Conservation (phyloP, 169 alveolate genomes). For the Plasmodium yoelii region DNA sequence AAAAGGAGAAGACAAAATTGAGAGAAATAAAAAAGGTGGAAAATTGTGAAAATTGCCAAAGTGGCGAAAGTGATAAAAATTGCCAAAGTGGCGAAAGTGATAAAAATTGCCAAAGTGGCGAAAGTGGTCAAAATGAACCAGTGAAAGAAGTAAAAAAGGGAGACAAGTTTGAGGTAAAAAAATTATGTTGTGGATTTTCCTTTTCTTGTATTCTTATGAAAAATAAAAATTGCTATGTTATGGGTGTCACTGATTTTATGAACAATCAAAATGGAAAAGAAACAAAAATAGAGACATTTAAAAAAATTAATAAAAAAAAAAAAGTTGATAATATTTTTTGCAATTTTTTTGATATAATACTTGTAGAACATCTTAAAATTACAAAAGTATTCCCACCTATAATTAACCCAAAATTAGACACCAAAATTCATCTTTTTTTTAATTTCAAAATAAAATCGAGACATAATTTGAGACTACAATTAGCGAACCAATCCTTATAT, state of each 20-base stretch:
- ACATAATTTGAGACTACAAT: not conserved
- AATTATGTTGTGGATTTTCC: constrained; percentile 72
- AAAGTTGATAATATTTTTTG: constrained; percentile 45
- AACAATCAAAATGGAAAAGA: not conserved
- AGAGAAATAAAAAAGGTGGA: not conserved
- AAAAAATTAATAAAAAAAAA: constrained; percentile 49
- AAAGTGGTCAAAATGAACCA: too few relatives aligned
- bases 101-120: too few relatives aligned
- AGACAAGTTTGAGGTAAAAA: constrained; percentile 16
- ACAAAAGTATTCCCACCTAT: constrained; percentile 23
- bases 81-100: too few relatives aligned
- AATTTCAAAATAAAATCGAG: constrained; percentile 35
- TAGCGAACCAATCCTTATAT: not conserved
- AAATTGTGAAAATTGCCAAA: too few relatives aligned
- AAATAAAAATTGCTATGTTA: constrained; percentile 32
- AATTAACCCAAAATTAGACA: constrained; percentile 21
- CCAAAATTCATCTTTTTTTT: constrained; percentile 7
- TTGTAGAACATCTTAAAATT: constrained; percentile 51
- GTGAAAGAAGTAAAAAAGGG: not conserved
- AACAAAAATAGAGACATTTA: not conserved
- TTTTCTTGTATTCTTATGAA: constrained; percentile 50
- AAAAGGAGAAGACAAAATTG: not conserved
- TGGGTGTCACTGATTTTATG: constrained; percentile 28
- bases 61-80: too few relatives aligned
- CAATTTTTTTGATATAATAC: constrained; percentile 44